A percentile compares a stretch with the other conserved stretches of the same genome.
Conservation (phyloP, 441 rosid genomes). For the Eruca vesicaria region DNA sequence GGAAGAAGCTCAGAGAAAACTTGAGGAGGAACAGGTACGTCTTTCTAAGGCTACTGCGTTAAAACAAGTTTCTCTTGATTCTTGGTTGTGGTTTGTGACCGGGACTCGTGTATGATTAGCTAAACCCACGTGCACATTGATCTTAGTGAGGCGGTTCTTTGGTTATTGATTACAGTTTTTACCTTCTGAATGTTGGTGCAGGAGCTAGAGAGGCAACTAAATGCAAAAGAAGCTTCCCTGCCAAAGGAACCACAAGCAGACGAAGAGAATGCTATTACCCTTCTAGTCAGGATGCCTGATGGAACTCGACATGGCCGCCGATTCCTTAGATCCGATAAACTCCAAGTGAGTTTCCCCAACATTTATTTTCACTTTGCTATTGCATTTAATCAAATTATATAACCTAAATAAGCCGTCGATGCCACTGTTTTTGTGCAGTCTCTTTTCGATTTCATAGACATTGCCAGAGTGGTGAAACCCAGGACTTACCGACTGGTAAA, state of each 20-base stretch:
- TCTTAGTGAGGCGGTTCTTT: neutral
- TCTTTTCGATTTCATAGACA: constrained; percentile 87
- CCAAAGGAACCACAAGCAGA: constrained; percentile 79
- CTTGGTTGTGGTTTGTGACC: neutral
- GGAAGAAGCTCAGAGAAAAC: constrained; percentile 70
- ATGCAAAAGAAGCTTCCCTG: constrained; percentile 86
- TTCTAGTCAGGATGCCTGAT: constrained; percentile 93
- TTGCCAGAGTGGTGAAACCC: constrained; percentile 82
- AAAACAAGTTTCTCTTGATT: neutral
- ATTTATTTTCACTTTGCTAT: neutral
- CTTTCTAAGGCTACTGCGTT: neutral
- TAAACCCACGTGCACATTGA: neutral
- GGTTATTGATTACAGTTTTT: too few relatives aligned
- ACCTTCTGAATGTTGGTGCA: constrained; percentile 32
- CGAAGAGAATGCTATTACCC: constrained; percentile 85
- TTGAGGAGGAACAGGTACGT: constrained; percentile 87
- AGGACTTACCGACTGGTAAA: constrained; percentile 87
- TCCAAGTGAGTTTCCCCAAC: constrained; percentile 50
- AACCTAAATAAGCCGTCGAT: neutral
- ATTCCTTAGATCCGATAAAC: constrained; percentile 73
- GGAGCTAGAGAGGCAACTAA: constrained; percentile 86
- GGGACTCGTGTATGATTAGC: neutral
- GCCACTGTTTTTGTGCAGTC: constrained; percentile 53
- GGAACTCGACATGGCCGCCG: constrained; percentile 89
- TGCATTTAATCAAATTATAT: constrained; percentile 2